Evolutionary conservation across 1,284 basidiomycete species (phyloP).

Genomic region (Cutaneotrichosporon cutaneum): DNA sequence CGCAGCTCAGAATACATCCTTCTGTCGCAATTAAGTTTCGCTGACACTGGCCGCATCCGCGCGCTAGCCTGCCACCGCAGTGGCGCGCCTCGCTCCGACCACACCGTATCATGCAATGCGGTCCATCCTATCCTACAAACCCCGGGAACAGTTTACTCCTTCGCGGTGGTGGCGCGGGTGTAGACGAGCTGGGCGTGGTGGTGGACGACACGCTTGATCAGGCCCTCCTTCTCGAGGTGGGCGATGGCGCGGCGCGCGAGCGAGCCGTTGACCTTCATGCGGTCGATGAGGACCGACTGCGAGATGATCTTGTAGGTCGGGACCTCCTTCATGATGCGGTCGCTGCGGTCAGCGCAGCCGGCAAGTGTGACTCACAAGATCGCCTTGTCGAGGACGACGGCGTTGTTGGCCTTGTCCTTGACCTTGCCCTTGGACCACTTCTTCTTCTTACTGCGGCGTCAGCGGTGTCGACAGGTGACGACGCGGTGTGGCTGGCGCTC

Average conservation of each 20-base stretch:
- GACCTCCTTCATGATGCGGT: constrained; percentile 98
- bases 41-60: neutral
- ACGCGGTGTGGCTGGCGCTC: neutral
- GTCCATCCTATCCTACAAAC: constrained; percentile 27
- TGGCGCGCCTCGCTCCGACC: neutral
- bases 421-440: constrained; percentile 99
- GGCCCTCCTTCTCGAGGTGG: constrained; percentile 90
- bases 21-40: neutral
- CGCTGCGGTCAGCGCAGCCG: constrained; percentile 60
- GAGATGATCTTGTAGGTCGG: constrained; percentile 99
- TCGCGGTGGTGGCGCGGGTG: constrained; percentile 53
- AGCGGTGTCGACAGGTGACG: constrained; percentile 5
- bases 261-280: constrained; percentile 81
- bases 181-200: constrained; percentile 89
- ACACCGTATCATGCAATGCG: constrained; percentile 16
- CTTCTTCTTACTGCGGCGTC: constrained; percentile 79
- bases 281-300: constrained; percentile 95
- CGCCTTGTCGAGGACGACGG: constrained; percentile 86
- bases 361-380: constrained; percentile 47
- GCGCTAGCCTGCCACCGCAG: neutral
- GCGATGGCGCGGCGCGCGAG: constrained; percentile 90
- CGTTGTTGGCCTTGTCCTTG: constrained; percentile 92
- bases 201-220: constrained; percentile 96
- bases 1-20: neutral
- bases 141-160: constrained; percentile 37